Evolutionary conservation across 208 protist species (phyloP).

Genomic region (Crithidia fasciculata): DNA sequence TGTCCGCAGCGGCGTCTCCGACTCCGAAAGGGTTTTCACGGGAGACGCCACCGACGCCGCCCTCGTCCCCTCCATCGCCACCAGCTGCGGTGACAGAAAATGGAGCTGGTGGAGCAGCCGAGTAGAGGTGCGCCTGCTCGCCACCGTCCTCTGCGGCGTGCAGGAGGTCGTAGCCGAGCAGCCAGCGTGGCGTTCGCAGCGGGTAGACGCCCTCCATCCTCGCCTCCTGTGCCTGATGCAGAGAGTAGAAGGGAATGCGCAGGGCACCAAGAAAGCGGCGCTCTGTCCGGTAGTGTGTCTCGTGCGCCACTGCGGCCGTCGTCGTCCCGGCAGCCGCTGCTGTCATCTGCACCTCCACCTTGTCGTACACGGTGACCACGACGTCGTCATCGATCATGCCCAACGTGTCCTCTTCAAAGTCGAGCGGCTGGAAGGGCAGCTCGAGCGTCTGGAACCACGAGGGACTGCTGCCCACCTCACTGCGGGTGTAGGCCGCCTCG

Average conservation of each 20-base stretch:
- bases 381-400: constrained; percentile 86
- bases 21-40: too few species aligned
- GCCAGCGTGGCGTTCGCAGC: constrained; percentile 73
- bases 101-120: too few species aligned
- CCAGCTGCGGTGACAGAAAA: background rate
- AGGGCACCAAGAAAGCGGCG: constrained; percentile 78
- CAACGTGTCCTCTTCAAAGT: constrained; percentile 88
- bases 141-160: background rate
- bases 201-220: constrained; percentile 79
- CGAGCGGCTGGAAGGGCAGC: constrained; percentile 79
- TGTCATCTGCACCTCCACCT: constrained; percentile 74
- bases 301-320: constrained; percentile 62
- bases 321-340: constrained; percentile 40
- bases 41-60: background rate
- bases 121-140: background rate
- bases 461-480: constrained; percentile 68
- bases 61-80: background rate
- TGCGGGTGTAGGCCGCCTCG: constrained; percentile 73
- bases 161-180: constrained; percentile 63
- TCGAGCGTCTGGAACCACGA: constrained; percentile 86
- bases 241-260: constrained; percentile 77
- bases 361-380: constrained; percentile 82
- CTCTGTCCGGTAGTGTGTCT: constrained; percentile 88
- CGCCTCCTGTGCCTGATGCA: constrained; percentile 69
- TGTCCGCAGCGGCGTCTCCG: background rate